Conservation (phyloP, 1,139 yeast genomes). For the Saccharomyces hybrid region DNA sequence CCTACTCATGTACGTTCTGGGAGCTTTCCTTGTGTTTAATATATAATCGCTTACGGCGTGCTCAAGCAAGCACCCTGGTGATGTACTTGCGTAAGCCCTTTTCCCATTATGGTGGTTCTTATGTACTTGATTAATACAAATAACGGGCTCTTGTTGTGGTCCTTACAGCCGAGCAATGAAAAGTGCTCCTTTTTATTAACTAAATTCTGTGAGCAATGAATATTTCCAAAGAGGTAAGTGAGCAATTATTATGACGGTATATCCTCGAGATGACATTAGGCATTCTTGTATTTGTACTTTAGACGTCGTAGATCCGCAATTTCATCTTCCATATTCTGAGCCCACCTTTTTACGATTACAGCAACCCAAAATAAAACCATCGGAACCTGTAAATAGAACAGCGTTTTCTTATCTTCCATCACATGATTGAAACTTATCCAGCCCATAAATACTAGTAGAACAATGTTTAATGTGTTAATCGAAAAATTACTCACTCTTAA, state of each 20-base stretch:
- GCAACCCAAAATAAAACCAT: slow-evolving; percentile 19
- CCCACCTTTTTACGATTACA: slow-evolving; percentile 17
- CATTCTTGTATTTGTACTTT: slow-evolving; percentile 29
- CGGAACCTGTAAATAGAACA: slow-evolving; percentile 21
- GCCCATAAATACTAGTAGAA: slow-evolving; percentile 16
- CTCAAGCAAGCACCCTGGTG: too few species aligned
- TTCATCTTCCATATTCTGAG: slow-evolving; percentile 18
- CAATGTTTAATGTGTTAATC: slow-evolving; percentile 18
- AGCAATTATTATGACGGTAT: not conserved
- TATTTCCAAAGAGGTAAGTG: too few species aligned
- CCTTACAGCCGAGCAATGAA: not conserved
- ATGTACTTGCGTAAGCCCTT: too few species aligned
- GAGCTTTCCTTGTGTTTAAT: too few species aligned
- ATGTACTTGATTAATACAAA: too few species aligned
- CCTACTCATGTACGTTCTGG: too few species aligned
- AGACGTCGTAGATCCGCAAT: slow-evolving; percentile 16
- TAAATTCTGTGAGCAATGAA: too few species aligned
- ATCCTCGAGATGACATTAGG: slow-evolving; percentile 7
- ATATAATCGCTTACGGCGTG: too few species aligned
- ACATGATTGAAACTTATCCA: slow-evolving; percentile 19
- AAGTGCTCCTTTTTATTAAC: too few species aligned
- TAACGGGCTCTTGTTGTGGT: too few species aligned
- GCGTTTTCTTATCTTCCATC: slow-evolving; percentile 6
- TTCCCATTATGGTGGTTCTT: too few species aligned
- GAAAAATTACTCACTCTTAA: slow-evolving; percentile 15